Evolutionary conservation across 257 asterid genomes (phyloP).

Genomic region (Capsicum baccatum): DNA sequence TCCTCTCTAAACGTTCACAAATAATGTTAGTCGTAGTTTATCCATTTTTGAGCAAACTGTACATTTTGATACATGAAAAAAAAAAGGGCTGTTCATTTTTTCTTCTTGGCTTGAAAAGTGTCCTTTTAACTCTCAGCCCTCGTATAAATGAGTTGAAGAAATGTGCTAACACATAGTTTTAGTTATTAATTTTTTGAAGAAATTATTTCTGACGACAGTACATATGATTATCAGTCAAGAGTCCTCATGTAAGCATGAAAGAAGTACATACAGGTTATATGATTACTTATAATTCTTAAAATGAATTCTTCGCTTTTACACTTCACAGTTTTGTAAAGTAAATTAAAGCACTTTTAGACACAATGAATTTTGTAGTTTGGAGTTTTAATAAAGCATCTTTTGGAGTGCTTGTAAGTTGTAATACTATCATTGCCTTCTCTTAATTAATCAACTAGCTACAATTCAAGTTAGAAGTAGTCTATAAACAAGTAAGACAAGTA

Average conservation of each 20-base stretch:
- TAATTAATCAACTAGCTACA: not conserved
- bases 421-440: not conserved
- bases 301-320: not conserved
- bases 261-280: not conserved
- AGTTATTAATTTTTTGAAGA: too few species aligned
- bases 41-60: too few species aligned
- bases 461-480: not conserved
- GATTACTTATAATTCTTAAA: not conserved
- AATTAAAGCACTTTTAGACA: not conserved
- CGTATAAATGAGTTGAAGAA: not conserved
- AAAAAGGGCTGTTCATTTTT: too few species aligned
- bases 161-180: not conserved
- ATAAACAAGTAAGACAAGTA: too few species aligned
- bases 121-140: too few species aligned
- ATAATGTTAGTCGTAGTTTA: too few species aligned
- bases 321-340: not conserved
- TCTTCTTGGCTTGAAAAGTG: too few species aligned
- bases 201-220: too few species aligned
- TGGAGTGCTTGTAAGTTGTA: conserved; percentile 8
- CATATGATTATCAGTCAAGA: too few species aligned
- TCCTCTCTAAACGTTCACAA: too few species aligned
- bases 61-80: too few species aligned
- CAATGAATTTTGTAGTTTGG: not conserved
- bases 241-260: not conserved
- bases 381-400: not conserved